A percentile compares a stretch with the other conserved stretches of the same genome.
These are phyloP conservation scores for Scheffersomyces stipitis DNA, from an alignment of 805 yeast species.

Conservation along the genomic window DNA sequence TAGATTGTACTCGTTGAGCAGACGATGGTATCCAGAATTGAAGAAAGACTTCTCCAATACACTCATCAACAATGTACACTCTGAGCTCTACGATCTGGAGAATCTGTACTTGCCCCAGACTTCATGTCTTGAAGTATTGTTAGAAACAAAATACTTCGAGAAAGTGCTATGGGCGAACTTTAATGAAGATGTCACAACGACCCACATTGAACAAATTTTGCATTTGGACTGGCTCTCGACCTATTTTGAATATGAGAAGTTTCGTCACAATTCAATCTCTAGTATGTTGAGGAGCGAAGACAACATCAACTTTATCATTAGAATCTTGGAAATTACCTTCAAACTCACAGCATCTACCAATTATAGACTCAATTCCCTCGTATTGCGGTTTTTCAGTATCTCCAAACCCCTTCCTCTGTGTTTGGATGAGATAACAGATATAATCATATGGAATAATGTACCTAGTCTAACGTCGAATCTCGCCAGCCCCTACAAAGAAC, in stretches of 20 bases:
- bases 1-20: no score
- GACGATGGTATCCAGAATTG: slow-evolving; percentile 19
- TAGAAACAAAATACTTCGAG: slow-evolving; percentile 19
- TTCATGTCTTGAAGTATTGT: slow-evolving; percentile 6
- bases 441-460: no score
- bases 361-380: slow-evolving; percentile 12
- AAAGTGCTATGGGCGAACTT: slow-evolving; percentile 43
- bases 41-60: slow-evolving; percentile 14
- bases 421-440: no score
- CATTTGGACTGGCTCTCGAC: no score
- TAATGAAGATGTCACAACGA: slow-evolving; percentile 37
- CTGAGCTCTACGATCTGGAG: background rate
- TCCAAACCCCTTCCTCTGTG: no score
- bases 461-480: no score
- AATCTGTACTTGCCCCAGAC: background rate
- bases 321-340: slow-evolving; percentile 21
- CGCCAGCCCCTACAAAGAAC: no score
- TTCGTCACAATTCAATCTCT: no score
- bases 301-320: background rate
- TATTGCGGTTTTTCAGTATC: slow-evolving; percentile 12
- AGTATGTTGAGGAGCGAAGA: no score
- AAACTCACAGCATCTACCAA: slow-evolving; percentile 12
- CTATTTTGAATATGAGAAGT: no score
- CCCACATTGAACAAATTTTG: slow-evolving; percentile 39
- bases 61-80: slow-evolving; percentile 17